These are phyloP conservation scores for Ammopiptanthus mongolicus DNA, from an alignment of 306 rosid genomes.

Conservation along the genomic window DNA sequence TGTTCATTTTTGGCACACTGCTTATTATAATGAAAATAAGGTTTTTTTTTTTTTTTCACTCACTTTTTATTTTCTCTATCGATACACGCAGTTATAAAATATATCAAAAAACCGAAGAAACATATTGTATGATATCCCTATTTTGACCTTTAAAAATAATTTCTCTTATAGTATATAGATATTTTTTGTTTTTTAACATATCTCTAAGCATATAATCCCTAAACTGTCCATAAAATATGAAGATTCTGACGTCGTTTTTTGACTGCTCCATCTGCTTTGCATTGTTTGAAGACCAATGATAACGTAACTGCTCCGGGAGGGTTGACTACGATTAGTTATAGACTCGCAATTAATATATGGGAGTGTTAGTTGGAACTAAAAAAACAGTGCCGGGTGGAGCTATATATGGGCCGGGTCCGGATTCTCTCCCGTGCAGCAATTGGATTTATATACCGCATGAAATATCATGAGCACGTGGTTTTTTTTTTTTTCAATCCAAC, in stretches of 20 bases:
- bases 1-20: not conserved
- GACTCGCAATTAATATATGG: not conserved
- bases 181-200: not conserved
- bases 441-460: no score
- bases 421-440: no score
- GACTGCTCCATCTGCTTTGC: not conserved
- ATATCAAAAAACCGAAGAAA: no score
- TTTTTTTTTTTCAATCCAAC: no score
- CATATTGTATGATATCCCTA: no score
- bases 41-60: not conserved
- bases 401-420: no score
- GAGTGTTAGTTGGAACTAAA: not conserved
- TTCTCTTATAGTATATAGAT: no score
- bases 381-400: not conserved
- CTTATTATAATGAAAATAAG: not conserved
- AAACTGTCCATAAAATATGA: not conserved
- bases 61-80: no score
- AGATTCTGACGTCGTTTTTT: not conserved
- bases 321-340: not conserved
- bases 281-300: not conserved
- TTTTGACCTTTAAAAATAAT: no score
- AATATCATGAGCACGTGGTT: no score
- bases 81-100: no score
- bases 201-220: not conserved
- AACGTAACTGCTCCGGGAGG: slow-evolving; percentile 7